These are phyloP conservation scores for Periconia macrospinosa DNA, from an alignment of 2,329 filamentous ascomycete genomes.

Conservation along the genomic window DNA sequence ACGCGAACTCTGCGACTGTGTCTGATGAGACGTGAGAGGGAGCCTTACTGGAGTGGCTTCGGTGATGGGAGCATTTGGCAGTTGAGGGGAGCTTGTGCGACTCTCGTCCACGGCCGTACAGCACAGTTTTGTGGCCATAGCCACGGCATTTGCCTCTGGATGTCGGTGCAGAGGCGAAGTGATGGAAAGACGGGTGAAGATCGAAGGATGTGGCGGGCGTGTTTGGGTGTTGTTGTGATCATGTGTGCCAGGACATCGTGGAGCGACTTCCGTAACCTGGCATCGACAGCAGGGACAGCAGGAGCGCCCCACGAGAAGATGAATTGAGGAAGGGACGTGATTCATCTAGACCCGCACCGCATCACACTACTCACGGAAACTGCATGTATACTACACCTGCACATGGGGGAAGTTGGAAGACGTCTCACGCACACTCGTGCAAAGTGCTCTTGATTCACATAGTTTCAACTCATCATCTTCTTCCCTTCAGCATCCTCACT, in stretches of 20 bases:
- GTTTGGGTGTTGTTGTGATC: neutral
- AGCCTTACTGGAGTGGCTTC: conserved; percentile 28
- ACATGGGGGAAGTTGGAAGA: no score
- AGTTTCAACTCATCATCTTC: conserved; percentile 39
- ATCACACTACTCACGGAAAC: no score
- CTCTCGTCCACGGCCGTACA: conserved; percentile 35
- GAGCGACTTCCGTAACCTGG: conserved; percentile 2
- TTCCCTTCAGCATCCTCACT: conserved; percentile 37
- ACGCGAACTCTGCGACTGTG: conserved; percentile 23
- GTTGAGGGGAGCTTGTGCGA: conserved; percentile 30
- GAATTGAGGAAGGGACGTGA: neutral
- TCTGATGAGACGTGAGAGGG: conserved; percentile 23
- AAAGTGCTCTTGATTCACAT: no score
- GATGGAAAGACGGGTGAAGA: neutral
- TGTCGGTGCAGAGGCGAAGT: no score
- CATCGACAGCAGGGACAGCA: neutral
- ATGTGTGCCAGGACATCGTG: conserved; percentile 8
- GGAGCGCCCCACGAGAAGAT: neutral
- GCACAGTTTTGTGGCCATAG: conserved; percentile 38
- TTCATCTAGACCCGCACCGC: no score
- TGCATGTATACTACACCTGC: no score
- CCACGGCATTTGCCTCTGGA: no score
- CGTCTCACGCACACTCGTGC: no score
- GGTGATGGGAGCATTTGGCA: conserved; percentile 36
- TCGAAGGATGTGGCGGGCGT: neutral